These are phyloP conservation scores for Paramyrothecium sp. DNA, from an alignment of 2,329 filamentous ascomycete species.

Conservation along the genomic window DNA sequence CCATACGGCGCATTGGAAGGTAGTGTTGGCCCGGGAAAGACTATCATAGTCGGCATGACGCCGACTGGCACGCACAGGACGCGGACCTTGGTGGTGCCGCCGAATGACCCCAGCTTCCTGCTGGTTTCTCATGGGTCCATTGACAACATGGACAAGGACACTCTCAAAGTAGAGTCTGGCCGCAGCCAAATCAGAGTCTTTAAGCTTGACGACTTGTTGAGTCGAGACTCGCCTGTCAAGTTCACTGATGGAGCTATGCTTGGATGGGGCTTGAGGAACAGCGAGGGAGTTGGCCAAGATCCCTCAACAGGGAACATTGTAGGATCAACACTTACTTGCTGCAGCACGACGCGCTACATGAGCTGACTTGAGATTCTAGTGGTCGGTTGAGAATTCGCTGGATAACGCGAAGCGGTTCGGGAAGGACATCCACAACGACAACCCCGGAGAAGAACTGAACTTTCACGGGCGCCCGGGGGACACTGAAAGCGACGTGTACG, in stretches of 20 bases:
- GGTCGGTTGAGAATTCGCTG: constrained; percentile 64
- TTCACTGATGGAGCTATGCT: constrained; percentile 44
- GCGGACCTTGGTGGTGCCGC: constrained; percentile 59
- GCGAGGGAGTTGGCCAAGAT: constrained; percentile 64
- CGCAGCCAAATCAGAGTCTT: constrained; percentile 60
- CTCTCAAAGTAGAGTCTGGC: constrained; percentile 47
- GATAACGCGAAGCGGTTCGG: constrained; percentile 56
- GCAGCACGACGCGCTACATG: background rate
- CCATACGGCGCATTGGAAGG: constrained; percentile 52
- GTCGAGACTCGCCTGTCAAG: constrained; percentile 20
- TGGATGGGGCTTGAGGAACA: constrained; percentile 69
- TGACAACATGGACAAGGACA: constrained; percentile 53
- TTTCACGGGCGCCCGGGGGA: constrained; percentile 57
- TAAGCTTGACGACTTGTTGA: constrained; percentile 25
- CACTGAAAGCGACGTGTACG: constrained; percentile 16
- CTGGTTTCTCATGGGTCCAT: constrained; percentile 62
- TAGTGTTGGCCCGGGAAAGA: constrained; percentile 39
- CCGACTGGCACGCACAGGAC: constrained; percentile 56
- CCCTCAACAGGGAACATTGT: constrained; percentile 42
- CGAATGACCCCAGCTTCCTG: constrained; percentile 48
- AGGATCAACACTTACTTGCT: constrained; percentile 1
- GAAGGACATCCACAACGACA: constrained; percentile 60
- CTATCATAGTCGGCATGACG: constrained; percentile 56
- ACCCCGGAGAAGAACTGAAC: constrained; percentile 72
- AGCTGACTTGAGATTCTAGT: constrained; percentile 18